Conservation (phyloP, 805 yeast species). For the Crinitomyces ghanaensis region DNA sequence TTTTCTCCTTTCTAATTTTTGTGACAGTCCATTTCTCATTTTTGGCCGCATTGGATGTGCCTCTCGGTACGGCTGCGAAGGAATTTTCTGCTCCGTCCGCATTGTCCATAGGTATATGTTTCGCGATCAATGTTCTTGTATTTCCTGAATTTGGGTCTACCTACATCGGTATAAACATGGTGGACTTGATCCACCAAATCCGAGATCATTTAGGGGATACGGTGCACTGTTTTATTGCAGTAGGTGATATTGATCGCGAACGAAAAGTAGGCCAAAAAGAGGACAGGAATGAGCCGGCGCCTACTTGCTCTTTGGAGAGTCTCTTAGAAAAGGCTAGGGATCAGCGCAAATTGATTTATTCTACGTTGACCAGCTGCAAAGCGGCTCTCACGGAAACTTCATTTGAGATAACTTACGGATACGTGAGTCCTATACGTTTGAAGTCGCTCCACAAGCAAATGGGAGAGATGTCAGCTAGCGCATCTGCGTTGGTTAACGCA, state of each 20-base stretch:
- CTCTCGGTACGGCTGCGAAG: slow-evolving; percentile 26
- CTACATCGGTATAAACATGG: slow-evolving; percentile 34
- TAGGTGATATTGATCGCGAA: neutral
- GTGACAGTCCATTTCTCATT: slow-evolving; percentile 40
- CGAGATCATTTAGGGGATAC: slow-evolving; percentile 32
- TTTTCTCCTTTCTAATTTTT: slow-evolving; percentile 37
- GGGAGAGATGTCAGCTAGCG: slow-evolving; percentile 24
- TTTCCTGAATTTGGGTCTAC: slow-evolving; percentile 45
- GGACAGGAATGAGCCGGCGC: slow-evolving; percentile 14
- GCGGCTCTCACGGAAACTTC: slow-evolving; percentile 36
- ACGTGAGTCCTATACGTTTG: slow-evolving; percentile 33
- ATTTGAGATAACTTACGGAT: slow-evolving; percentile 39
- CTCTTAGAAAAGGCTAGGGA: slow-evolving; percentile 28
- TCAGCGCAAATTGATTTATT: slow-evolving; percentile 25
- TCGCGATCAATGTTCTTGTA: slow-evolving; percentile 33
- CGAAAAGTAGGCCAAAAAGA: too few species aligned
- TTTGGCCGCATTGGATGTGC: slow-evolving; percentile 25
- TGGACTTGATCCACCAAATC: slow-evolving; percentile 30
- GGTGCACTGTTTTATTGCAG: slow-evolving; percentile 30
- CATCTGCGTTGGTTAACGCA: slow-evolving; percentile 36
- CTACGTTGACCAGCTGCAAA: slow-evolving; percentile 27
- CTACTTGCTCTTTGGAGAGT: too few species aligned
- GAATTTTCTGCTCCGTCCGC: slow-evolving; percentile 35
- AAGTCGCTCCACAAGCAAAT: slow-evolving; percentile 27
- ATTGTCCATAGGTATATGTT: slow-evolving; percentile 34